phyloP scores from a whole-genome alignment of 73 alveolate species.

The Durusdinium trenchii region DNA sequence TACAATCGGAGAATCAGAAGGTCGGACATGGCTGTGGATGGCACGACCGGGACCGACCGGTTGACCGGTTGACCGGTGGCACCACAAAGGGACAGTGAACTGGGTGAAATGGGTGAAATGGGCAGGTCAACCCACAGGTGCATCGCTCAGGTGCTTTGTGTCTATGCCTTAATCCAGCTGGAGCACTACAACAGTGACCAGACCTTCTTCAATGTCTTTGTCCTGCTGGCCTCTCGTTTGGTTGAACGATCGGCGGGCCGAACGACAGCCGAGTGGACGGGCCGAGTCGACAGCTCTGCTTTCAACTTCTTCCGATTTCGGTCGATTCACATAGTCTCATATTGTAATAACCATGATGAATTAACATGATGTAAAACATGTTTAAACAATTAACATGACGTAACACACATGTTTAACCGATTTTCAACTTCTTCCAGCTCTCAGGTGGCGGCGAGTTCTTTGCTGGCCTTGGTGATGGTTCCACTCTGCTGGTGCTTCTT shows the following conservation, averaged over 20 bases:
- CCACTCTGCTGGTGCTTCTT: constrained; percentile 6
- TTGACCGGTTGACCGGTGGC: neutral
- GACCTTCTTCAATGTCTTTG: neutral
- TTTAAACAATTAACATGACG: neutral
- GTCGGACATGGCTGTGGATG: neutral
- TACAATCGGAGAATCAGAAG: neutral
- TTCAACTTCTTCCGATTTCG: neutral
- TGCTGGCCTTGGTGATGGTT: neutral
- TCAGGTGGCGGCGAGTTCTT: neutral
- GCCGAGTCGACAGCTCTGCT: neutral
- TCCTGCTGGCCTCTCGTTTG: neutral
- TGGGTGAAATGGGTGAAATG: neutral
- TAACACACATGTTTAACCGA: neutral
- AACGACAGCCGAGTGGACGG: too few relatives aligned
- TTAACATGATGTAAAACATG: neutral
- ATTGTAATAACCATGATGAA: neutral
- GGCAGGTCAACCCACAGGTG: too few relatives aligned
- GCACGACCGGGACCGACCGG: neutral
- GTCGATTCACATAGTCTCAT: neutral
- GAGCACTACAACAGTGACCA: neutral
- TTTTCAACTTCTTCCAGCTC: neutral
- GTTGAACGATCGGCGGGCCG: neutral
- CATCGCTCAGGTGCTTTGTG: neutral
- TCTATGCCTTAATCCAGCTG: neutral
- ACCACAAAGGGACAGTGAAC: neutral